These are phyloP conservation scores for Malassezia equina DNA, from an alignment of 1,284 basidiomycete species.

Conservation along the genomic window DNA sequence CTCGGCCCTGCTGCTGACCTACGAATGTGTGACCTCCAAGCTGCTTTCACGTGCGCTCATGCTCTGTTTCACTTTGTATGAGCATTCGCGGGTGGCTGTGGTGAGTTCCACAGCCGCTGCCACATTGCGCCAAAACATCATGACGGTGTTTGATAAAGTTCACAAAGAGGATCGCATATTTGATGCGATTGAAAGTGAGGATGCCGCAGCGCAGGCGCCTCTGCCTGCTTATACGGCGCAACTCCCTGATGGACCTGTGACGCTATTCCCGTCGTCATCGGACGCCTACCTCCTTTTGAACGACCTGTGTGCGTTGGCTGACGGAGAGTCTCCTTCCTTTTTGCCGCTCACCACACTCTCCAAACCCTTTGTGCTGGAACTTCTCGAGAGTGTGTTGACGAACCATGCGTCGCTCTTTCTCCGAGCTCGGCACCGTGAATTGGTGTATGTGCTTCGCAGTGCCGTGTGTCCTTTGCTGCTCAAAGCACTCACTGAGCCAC, in stretches of 20 bases:
- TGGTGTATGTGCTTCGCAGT: slow-evolving; percentile 71
- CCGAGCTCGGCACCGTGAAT: slow-evolving; percentile 57
- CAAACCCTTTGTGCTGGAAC: slow-evolving; percentile 85
- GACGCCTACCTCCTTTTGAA: slow-evolving; percentile 66
- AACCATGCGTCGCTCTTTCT: slow-evolving; percentile 78
- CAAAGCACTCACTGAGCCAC: slow-evolving; percentile 61
- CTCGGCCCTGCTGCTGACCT: slow-evolving; percentile 32
- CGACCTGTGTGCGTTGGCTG: slow-evolving; percentile 43
- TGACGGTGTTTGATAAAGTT: slow-evolving; percentile 95
- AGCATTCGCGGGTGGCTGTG: slow-evolving; percentile 75
- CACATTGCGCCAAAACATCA: slow-evolving; percentile 86
- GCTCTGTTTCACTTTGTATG: slow-evolving; percentile 85
- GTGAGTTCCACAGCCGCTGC: slow-evolving; percentile 95
- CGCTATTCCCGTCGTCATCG: slow-evolving; percentile 65
- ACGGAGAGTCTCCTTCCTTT: slow-evolving; percentile 63
- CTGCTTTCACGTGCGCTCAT: slow-evolving; percentile 57
- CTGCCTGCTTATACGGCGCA: slow-evolving; percentile 35
- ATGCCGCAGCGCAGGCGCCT: slow-evolving; percentile 37
- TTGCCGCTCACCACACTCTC: slow-evolving; percentile 73
- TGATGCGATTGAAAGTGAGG: slow-evolving; percentile 35
- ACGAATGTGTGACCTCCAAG: slow-evolving; percentile 31
- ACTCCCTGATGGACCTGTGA: slow-evolving; percentile 31
- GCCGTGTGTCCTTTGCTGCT: slow-evolving; percentile 82
- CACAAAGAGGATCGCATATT: slow-evolving; percentile 59
- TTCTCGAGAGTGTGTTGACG: slow-evolving; percentile 90